phyloP scores from a whole-genome alignment of 2,329 filamentous ascomycete species.

The Xylariaceae sp. region DNA sequence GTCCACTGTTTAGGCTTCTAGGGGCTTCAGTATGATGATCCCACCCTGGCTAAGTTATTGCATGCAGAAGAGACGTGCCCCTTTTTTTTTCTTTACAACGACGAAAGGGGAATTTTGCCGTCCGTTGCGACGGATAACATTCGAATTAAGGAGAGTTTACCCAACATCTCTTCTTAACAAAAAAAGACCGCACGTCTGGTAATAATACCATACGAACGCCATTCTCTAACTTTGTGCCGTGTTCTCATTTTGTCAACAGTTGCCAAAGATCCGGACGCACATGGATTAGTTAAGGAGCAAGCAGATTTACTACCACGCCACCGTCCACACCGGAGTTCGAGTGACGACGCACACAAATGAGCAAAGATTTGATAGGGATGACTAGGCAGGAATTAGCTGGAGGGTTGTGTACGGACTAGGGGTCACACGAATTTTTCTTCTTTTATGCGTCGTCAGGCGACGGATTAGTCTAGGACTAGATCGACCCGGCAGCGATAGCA shows the following conservation, averaged over 20 bases:
- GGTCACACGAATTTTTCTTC: too few relatives aligned
- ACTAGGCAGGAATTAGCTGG: constrained; percentile 9
- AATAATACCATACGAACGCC: neutral
- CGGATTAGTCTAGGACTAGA: constrained; percentile 12
- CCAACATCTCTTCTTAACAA: constrained; percentile 11
- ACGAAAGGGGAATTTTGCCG: constrained; percentile 8
- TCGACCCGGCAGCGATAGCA: constrained; percentile 3
- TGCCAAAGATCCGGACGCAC: constrained; percentile 7
- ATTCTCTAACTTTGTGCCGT: neutral
- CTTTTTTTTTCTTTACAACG: neutral
- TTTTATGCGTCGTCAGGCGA: constrained; percentile 1
- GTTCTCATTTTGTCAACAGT: constrained; percentile 11
- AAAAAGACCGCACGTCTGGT: constrained; percentile 8
- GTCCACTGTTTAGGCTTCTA: constrained; percentile 26
- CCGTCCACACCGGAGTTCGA: neutral
- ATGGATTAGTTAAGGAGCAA: constrained; percentile 5
- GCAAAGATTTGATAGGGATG: constrained; percentile 9
- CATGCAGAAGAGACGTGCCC: constrained; percentile 14
- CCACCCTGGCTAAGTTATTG: constrained; percentile 25
- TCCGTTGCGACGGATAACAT: constrained; percentile 10
- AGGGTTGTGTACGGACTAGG: too few relatives aligned
- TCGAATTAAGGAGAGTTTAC: constrained; percentile 4
- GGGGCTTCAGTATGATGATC: constrained; percentile 31
- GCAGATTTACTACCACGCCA: neutral
- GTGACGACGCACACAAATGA: constrained; percentile 1